These are phyloP conservation scores for Helicostylum pulchrum DNA, from an alignment of 192 early-diverging fungal species.

Conservation along the genomic window DNA sequence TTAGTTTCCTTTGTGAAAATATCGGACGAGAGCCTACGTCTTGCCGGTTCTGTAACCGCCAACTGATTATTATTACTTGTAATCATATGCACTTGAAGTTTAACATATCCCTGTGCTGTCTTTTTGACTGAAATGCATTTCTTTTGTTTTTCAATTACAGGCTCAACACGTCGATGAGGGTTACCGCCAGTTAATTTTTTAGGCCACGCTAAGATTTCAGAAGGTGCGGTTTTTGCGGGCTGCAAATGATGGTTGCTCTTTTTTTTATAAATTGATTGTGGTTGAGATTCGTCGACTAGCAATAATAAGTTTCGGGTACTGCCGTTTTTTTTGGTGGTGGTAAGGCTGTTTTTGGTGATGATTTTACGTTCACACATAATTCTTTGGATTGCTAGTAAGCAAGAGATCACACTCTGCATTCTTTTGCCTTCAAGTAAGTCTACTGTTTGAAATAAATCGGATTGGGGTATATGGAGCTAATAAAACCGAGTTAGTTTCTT, in stretches of 20 bases:
- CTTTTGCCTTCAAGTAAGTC: constrained; percentile 82
- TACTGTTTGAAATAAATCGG: constrained; percentile 81
- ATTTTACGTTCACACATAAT: background rate
- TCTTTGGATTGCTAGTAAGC: constrained; percentile 13
- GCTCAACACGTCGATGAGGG: too few relatives aligned
- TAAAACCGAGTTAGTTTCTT: background rate
- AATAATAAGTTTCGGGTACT: background rate
- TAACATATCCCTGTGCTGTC: background rate
- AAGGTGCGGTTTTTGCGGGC: background rate
- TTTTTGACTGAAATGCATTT: background rate
- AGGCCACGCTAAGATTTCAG: background rate
- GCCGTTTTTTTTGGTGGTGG: background rate
- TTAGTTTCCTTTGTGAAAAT: background rate
- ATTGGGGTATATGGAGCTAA: constrained; percentile 68
- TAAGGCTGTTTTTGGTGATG: background rate
- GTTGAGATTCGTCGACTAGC: background rate
- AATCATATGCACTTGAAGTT: background rate
- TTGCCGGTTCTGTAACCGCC: background rate
- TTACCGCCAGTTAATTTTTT: background rate
- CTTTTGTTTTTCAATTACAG: background rate
- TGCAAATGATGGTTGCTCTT: background rate
- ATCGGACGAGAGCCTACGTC: background rate
- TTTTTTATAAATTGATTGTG: background rate
- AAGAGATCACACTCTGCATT: constrained; percentile 50
- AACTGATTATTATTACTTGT: background rate